Conservation (phyloP, 1,284 basidiomycete species). For the Puccinia polysora region DNA sequence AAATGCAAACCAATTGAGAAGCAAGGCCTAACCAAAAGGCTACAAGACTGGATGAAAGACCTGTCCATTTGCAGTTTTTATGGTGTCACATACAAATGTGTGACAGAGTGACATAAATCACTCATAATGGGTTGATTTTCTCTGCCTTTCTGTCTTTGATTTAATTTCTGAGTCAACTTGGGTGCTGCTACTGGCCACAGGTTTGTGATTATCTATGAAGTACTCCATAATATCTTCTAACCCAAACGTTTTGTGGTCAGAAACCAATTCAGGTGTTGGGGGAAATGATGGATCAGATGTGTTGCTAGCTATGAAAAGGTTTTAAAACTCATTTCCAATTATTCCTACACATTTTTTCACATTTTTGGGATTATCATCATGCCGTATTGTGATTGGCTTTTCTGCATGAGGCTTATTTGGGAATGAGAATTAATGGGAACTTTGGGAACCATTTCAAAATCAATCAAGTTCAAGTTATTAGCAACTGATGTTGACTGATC, state of each 20-base stretch:
- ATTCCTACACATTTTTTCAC: conserved; percentile 1
- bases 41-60: no score
- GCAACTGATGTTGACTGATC: conserved; percentile 20
- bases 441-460: conserved; percentile 27
- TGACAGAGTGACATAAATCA: neutral
- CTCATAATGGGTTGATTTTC: conserved; percentile 10
- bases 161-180: neutral
- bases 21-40: no score
- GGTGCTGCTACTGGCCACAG: neutral
- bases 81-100: no score
- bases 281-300: conserved; percentile 1
- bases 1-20: no score
- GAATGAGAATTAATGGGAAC: conserved; percentile 1
- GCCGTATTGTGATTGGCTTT: conserved; percentile 17
- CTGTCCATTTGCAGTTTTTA: no score
- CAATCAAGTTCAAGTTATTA: conserved; percentile 25
- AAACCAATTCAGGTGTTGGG: neutral
- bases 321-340: conserved; percentile 4
- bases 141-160: conserved; percentile 8
- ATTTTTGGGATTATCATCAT: conserved; percentile 18
- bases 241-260: neutral
- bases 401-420: neutral
- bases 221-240: conserved; percentile 36
- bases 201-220: neutral
- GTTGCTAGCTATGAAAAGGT: conserved; percentile 9